A percentile compares a stretch with the other conserved stretches of the same genome.
Conservation (phyloP, 306 rosid genomes). For the Trichosanthes truncata region DNA sequence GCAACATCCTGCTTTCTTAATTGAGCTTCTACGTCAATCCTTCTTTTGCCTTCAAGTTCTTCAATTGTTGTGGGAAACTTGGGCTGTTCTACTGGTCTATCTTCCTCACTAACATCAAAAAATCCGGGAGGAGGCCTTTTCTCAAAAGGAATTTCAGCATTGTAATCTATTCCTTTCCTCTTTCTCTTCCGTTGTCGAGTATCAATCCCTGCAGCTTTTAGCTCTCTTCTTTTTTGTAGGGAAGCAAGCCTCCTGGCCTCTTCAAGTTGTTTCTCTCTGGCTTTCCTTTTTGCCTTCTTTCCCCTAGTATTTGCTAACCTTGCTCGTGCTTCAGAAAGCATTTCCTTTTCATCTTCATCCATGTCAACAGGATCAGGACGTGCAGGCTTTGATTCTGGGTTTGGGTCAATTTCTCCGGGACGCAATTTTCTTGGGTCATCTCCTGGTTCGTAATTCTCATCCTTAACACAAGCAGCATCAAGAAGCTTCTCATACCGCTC, state of each 20-base stretch:
- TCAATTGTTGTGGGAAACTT: constrained; percentile 78
- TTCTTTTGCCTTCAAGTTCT: constrained; percentile 91
- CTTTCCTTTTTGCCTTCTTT: constrained; percentile 88
- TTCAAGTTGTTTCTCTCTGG: constrained; percentile 93
- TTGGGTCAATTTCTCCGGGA: constrained; percentile 94
- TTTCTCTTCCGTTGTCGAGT: constrained; percentile 78
- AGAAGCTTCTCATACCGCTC: constrained; percentile 90
- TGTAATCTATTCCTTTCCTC: constrained; percentile 84
- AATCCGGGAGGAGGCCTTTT: constrained; percentile 93
- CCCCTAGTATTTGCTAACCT: constrained; percentile 92
- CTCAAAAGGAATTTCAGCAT: constrained; percentile 89
- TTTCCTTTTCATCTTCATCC: constrained; percentile 99
- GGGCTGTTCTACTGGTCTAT: constrained; percentile 64
- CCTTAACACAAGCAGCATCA: constrained; percentile 92
- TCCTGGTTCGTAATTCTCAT: constrained; percentile 83
- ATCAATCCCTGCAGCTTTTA: constrained; percentile 96
- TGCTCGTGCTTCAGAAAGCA: constrained; percentile 97
- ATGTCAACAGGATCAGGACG: constrained; percentile 96
- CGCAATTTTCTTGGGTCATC: constrained; percentile 89
- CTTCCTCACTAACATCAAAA: constrained; percentile 72
- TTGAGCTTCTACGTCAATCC: constrained; percentile 68
- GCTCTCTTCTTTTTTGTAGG: constrained; percentile 86
- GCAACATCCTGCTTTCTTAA: constrained; percentile 78
- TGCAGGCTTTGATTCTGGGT: constrained; percentile 91
- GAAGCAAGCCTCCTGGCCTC: constrained; percentile 98